These are phyloP conservation scores for Geum urbanum DNA, from an alignment of 306 rosid genomes.

Conservation along the genomic window DNA sequence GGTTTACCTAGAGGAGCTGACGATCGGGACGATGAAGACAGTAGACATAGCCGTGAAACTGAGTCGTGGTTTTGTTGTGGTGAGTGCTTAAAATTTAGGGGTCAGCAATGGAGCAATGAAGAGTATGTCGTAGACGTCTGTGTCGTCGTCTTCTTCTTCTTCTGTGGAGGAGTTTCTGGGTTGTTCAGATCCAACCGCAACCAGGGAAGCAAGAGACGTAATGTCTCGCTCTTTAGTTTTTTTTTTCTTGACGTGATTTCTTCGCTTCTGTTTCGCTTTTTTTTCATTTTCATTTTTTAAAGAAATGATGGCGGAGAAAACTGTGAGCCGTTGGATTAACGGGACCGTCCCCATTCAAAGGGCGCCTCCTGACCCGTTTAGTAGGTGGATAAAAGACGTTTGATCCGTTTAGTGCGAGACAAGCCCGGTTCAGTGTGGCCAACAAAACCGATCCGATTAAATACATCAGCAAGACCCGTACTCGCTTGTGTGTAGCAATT, in stretches of 20 bases:
- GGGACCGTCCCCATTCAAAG: neutral
- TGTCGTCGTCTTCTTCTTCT: neutral
- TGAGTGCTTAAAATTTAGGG: neutral
- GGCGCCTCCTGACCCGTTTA: neutral
- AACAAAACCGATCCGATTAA: too few relatives aligned
- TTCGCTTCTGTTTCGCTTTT: neutral
- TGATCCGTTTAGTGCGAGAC: too few relatives aligned
- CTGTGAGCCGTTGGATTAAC: neutral
- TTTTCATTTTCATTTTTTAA: neutral
- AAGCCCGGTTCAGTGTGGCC: too few relatives aligned
- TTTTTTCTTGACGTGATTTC: neutral
- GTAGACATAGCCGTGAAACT: neutral
- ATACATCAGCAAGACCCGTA: too few relatives aligned
- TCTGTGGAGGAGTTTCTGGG: neutral
- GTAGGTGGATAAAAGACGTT: too few relatives aligned
- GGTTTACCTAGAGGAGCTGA: constrained; percentile 3
- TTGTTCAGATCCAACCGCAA: constrained; percentile 18
- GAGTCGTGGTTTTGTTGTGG: neutral
- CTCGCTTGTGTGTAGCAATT: too few relatives aligned
- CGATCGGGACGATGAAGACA: neutral
- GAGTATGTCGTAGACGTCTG: neutral
- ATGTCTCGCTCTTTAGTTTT: neutral
- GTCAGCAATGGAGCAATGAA: neutral
- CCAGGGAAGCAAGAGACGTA: neutral
- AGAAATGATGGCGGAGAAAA: neutral